Base-by-base conservation (phyloP, 768 basidiomycete species). In the Psilocybe sp. region DNA sequence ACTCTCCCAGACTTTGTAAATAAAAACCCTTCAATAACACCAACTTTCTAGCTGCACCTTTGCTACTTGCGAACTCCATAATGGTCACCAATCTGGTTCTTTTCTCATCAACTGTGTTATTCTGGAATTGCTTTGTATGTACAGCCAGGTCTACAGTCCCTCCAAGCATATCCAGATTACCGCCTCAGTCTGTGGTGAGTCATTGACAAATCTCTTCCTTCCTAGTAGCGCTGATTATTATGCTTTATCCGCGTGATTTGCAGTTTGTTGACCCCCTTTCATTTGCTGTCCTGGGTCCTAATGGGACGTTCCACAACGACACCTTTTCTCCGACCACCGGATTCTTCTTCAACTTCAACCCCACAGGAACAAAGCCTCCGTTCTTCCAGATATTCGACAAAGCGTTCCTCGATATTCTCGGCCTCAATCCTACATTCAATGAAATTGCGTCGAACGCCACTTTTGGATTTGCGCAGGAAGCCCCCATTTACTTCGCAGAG, bases 381-480 rank as follows among this genome's bases (percentile, higher is more conserved):
- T 79, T 85, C 58, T 85, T 89, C 66, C 74, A 76, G 54, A 66
- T 78, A 47, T 75, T 76, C 49, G 66, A 78, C 52, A 42, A 47
- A n/a, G 57, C 65, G n/a, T 89, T 91, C 65, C 67, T 85, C 39
- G 49, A 63, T 6, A 69, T 89, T 46, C 74, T 88, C 0, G 88
- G 87, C 0, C 50, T 63, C 8, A 65, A 69, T 20, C 79, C 87
- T 7, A 76, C 75, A 0, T 74, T 90, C 40, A 74, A 75, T 1
- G 64, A 76, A 46, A 77, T 92, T 38, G 80, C 81, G 1, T 71
- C 76, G 7, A 79, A 81, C 49, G 72, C 75, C 2, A 79, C 74
- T 2, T 84, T 83, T 60, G 83, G 82, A 2, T 81, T 89, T 53
- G 87, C 87, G 15, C 87, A 90, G 59, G 89, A 91, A 64, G 89